These are phyloP conservation scores for Jimgerdemannia lactiflua DNA, from an alignment of 192 early-diverging fungal species.

Conservation along the genomic window DNA sequence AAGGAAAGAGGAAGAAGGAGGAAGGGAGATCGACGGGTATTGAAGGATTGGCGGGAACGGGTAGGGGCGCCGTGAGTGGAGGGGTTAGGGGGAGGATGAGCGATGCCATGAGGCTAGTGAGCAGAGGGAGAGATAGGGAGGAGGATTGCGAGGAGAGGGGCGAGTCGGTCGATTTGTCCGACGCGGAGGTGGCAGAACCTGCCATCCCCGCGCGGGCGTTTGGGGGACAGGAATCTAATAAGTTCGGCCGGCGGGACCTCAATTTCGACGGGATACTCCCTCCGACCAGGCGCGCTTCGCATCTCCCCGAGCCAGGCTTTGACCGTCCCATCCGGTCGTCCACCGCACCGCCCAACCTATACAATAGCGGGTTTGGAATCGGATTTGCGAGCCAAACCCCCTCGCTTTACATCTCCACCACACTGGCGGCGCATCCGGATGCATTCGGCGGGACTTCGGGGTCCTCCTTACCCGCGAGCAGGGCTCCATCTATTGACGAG, in stretches of 20 bases:
- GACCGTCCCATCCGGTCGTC: neutral
- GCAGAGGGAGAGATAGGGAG: neutral
- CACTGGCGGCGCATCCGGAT: neutral
- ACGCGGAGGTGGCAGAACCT: neutral
- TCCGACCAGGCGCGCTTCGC: neutral
- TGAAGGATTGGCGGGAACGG: neutral
- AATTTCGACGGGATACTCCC: neutral
- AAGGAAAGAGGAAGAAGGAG: neutral
- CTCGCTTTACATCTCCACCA: neutral
- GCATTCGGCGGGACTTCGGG: slow-evolving; percentile 2
- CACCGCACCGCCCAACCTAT: neutral
- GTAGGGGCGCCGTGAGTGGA: neutral
- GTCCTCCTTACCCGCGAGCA: slow-evolving; percentile 17
- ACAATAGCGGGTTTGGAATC: too few relatives aligned
- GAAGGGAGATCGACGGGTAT: neutral
- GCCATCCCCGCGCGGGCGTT: too few relatives aligned
- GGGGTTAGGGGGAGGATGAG: neutral
- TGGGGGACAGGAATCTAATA: too few relatives aligned
- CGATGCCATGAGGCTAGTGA: neutral
- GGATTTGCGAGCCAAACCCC: too few relatives aligned
- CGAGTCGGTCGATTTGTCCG: neutral
- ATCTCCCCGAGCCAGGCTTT: neutral
- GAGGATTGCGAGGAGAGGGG: neutral
- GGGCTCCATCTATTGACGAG: slow-evolving; percentile 10
- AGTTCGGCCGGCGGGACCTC: neutral